Evolutionary conservation across 1,284 basidiomycete genomes (phyloP).

Genomic region (Irpex sp.): DNA sequence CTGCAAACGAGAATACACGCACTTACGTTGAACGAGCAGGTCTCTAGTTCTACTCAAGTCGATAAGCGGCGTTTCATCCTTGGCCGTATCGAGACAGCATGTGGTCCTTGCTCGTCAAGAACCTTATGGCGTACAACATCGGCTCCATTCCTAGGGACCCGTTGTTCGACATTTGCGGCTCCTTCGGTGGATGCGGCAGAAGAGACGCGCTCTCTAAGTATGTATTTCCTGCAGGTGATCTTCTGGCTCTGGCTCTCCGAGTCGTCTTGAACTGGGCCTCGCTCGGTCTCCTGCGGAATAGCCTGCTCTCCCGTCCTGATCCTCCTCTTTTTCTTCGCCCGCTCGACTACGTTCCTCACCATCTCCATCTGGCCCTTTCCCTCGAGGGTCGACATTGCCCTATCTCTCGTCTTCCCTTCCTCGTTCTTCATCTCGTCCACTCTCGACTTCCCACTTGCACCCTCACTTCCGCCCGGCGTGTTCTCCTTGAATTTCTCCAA

Average conservation of each 20-base stretch:
- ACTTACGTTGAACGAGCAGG: not conserved
- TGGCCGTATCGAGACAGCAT: not conserved
- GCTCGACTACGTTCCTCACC: not conserved
- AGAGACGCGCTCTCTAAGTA: not conserved
- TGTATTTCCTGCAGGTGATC: not conserved
- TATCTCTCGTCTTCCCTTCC: not conserved
- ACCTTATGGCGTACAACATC: not conserved
- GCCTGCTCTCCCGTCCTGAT: not conserved
- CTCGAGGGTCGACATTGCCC: not conserved
- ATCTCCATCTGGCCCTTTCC: not conserved
- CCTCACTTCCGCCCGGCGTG: not conserved
- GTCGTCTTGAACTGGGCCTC: not conserved
- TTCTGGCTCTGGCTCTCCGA: not conserved
- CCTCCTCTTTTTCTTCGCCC: not conserved
- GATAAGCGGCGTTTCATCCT: not conserved
- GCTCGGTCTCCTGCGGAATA: not conserved
- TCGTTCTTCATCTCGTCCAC: not conserved
- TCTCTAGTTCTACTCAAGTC: not conserved
- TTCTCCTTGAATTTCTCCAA: not conserved
- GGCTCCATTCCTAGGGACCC: not conserved
- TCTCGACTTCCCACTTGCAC: not conserved
- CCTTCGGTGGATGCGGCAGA: not conserved
- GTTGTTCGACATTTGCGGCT: not conserved
- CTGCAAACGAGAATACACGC: not conserved
- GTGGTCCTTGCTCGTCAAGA: not conserved